Base-by-base conservation (phyloP, 441 rosid genomes). In the Eruca vesicaria region DNA sequence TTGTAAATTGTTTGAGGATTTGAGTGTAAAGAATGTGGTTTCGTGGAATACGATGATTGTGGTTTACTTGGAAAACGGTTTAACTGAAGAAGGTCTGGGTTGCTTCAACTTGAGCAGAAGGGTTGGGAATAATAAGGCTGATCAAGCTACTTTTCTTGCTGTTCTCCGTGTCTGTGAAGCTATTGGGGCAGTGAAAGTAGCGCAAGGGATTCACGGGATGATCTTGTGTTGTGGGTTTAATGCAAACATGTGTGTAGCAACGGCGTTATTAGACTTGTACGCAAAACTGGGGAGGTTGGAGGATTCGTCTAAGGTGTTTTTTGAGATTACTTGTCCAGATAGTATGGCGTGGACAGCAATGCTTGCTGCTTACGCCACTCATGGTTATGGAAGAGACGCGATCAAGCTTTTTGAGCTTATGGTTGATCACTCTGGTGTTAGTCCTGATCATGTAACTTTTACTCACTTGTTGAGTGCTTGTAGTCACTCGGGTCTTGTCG, bases 381-480 rank as follows among this genome's bases (percentile, higher is more conserved):
- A 86, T 36, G 91, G 91, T 2, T 48, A 33, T 1, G 89, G 91
- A 31, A 85, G 74, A 66, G 82, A 80, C 56, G 91, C 87, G 4
- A 76, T 86, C 21, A 52, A 75, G 64, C 71, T 78, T 38, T 87
- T 87, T 66, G 79, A 86, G 66, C 61, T 67, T 2, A 86, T 87
- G 88, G 79, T 87, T 63, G 67, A 20, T 69, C 67, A 68, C 36
- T 19, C 18, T 14, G 85, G 79, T 67, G 20, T 76, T 53, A 69
- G 38, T 57, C 89, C 87, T 65, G 91, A 87, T 72, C 89, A 83
- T 75, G 89, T 87, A 52, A 84, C 91, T 29, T 87, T 86, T 77
- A 86, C 88, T 31, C 88, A 86, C 74, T 78, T 87, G 82, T 79
- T 86, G 56, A 81, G 72, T 66, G 89, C 88, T 69, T 87, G 91